Evolutionary conservation across 2,329 filamentous ascomycete species (phyloP).

Genomic region (Pyrenochaeta sp.): DNA sequence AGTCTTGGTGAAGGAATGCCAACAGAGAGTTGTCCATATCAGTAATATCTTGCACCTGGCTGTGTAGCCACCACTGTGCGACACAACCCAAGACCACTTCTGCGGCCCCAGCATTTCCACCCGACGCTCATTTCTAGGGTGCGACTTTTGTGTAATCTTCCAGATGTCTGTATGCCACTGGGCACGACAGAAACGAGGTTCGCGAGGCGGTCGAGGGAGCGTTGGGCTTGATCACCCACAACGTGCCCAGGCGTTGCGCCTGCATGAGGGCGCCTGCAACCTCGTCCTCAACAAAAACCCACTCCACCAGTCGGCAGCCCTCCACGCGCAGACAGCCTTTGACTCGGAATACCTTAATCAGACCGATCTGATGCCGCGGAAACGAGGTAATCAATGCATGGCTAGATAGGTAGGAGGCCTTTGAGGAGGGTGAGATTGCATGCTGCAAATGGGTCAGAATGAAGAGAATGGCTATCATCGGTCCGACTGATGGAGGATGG

Average conservation of each 20-base stretch:
- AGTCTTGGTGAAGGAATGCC: too few relatives aligned
- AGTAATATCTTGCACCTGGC: too few relatives aligned
- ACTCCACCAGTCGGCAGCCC: conserved; percentile 15
- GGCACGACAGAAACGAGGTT: conserved; percentile 3
- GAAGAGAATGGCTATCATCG: too few relatives aligned
- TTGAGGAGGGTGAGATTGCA: neutral
- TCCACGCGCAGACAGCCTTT: conserved; percentile 11
- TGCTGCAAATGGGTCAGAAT: too few relatives aligned
- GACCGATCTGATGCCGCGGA: neutral
- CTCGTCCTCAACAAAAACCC: conserved; percentile 27
- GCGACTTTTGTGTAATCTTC: conserved; percentile 1
- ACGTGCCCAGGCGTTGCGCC: conserved; percentile 27
- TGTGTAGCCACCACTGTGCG: too few relatives aligned
- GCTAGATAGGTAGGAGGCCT: neutral
- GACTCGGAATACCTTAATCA: conserved; percentile 5
- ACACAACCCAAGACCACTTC: too few relatives aligned
- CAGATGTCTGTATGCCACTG: neutral
- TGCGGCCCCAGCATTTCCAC: neutral
- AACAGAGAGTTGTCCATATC: too few relatives aligned
- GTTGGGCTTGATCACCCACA: conserved; percentile 9
- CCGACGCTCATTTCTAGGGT: neutral
- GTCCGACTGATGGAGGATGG: neutral
- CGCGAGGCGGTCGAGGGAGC: neutral
- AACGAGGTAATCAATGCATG: neutral
- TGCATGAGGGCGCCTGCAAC: conserved; percentile 23